Percentiles rank a stretch among this genome's conserved stretches.
Evolutionary conservation across 306 rosid species (phyloP).

Genomic region (Pachyrhizus erosus): DNA sequence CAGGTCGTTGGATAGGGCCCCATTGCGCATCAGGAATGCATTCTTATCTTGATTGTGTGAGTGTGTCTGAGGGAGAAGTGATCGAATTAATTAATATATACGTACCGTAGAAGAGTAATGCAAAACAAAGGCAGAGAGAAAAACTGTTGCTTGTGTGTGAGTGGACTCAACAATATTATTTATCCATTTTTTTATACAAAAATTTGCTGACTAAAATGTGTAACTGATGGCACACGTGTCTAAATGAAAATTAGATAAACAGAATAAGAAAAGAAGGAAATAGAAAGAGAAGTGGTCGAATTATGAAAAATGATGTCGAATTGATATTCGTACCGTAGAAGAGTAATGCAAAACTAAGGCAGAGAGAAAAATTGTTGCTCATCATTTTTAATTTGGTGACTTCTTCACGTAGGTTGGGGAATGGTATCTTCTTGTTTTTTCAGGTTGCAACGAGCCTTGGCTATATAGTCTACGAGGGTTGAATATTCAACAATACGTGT

Average conservation of each 20-base stretch:
- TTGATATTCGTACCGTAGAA: slow-evolving; percentile 51
- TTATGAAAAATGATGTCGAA: not conserved
- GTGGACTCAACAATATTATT: not conserved
- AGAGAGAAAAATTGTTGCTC: slow-evolving; percentile 15
- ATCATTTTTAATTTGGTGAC: not conserved
- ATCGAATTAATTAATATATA: not conserved
- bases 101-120: slow-evolving; percentile 50
- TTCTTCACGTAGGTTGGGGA: not conserved
- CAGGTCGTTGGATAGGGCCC: too few species aligned
- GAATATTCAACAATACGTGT: not conserved
- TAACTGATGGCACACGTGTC: not conserved
- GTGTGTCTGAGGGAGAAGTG: too few species aligned
- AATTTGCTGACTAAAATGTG: not conserved
- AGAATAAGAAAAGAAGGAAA: not conserved
- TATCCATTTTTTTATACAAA: not conserved
- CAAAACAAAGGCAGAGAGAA: slow-evolving; percentile 38
- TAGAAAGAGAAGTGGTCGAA: not conserved
- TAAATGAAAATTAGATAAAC: not conserved
- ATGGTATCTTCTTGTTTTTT: not conserved
- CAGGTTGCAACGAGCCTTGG: not conserved
- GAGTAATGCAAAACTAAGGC: slow-evolving; percentile 45
- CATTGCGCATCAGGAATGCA: too few species aligned
- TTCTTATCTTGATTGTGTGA: too few species aligned
- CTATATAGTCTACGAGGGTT: not conserved
- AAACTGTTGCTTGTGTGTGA: not conserved